Evolutionary conservation across 2,329 filamentous ascomycete species (phyloP).

Genomic region (Xylariaceae sp.): DNA sequence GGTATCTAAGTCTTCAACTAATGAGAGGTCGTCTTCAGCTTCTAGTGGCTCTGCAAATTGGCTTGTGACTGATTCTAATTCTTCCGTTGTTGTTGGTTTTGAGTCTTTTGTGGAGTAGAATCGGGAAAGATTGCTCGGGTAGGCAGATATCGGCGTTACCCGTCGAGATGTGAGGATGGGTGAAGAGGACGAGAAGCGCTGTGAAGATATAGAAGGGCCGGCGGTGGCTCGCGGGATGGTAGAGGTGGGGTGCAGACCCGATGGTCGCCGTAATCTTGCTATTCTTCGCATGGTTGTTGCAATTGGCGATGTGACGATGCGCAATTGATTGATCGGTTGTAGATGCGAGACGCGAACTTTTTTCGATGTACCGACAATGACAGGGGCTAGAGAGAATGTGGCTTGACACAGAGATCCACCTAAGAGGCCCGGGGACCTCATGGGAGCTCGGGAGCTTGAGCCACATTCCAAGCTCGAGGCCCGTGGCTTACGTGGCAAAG

Average conservation of each 20-base stretch:
- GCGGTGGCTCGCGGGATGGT: background rate
- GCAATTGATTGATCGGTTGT: too few species aligned
- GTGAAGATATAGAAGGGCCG: constrained; percentile 1
- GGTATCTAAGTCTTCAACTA: too few species aligned
- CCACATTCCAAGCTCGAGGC: background rate
- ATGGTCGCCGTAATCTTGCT: constrained; percentile 28
- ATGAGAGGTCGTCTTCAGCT: too few species aligned
- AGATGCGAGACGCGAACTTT: constrained; percentile 9
- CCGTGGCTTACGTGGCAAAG: too few species aligned
- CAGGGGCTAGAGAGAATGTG: background rate
- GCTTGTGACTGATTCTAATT: background rate
- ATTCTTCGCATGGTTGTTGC: constrained; percentile 30
- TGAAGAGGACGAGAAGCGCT: constrained; percentile 8
- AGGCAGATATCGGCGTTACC: constrained; percentile 1
- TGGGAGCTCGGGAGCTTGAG: too few species aligned
- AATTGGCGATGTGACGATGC: background rate
- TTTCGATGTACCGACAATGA: constrained; percentile 1
- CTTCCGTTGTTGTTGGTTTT: background rate
- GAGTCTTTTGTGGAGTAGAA: constrained; percentile 26
- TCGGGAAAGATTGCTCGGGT: constrained; percentile 13
- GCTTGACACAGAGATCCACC: background rate
- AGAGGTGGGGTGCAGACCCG: constrained; percentile 14
- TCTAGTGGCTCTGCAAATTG: too few species aligned
- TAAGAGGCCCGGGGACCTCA: too few species aligned
- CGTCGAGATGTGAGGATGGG: background rate